phyloP scores from a whole-genome alignment of 2,329 filamentous ascomycete genomes.

The Fusarium palustre region DNA sequence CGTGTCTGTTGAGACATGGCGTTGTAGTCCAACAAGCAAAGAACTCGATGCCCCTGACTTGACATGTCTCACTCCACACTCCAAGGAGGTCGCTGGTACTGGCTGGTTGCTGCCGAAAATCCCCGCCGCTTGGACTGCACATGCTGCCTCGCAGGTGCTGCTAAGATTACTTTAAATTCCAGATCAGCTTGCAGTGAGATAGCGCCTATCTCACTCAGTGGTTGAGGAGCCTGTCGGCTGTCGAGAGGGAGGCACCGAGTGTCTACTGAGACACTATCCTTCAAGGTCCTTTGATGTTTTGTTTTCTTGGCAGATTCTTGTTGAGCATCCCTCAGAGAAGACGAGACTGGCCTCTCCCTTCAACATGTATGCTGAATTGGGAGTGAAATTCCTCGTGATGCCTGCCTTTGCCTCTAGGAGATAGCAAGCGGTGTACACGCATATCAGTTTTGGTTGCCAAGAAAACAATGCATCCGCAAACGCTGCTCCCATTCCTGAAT shows the following conservation, averaged over 20 bases:
- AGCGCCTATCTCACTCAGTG: not conserved
- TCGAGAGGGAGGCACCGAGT: not conserved
- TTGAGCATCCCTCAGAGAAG: conserved; percentile 31
- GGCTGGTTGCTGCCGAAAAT: conserved; percentile 22
- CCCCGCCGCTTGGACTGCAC: conserved; percentile 7
- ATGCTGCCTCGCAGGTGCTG: not conserved
- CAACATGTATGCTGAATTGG: not conserved
- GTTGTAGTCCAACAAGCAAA: conserved; percentile 30
- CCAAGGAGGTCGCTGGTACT: conserved; percentile 6
- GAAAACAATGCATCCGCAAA: conserved; percentile 21
- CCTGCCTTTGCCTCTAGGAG: not conserved
- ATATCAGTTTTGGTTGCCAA: conserved; percentile 10
- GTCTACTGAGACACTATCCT: conserved; percentile 29
- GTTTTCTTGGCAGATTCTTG: conserved; percentile 6
- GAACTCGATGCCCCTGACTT: conserved; percentile 39
- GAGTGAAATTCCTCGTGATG: not conserved
- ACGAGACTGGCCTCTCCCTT: not conserved
- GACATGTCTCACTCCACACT: conserved; percentile 42
- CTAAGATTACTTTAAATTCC: conserved; percentile 44
- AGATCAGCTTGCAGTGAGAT: conserved; percentile 4
- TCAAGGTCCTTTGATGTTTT: not conserved
- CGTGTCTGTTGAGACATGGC: conserved; percentile 44
- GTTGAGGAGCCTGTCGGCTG: not conserved
- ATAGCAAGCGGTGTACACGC: conserved; percentile 1
- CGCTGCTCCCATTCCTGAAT: conserved; percentile 26